These are phyloP conservation scores for Penicillium brevicompactum DNA, from an alignment of 2,329 filamentous ascomycete genomes.

Conservation along the genomic window DNA sequence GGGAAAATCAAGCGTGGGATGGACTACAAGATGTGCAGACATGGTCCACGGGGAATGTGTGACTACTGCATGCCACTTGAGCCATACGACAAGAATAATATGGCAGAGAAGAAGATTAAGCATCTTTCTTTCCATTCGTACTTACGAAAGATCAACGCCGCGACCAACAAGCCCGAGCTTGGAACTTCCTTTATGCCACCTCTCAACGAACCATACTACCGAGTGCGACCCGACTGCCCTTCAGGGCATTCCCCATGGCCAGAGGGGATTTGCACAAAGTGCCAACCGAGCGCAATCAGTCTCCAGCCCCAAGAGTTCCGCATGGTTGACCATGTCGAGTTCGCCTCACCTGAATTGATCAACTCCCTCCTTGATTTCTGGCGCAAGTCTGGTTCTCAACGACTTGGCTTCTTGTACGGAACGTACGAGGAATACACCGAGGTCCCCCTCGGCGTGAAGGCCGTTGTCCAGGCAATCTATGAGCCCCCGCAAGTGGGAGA, in stretches of 20 bases:
- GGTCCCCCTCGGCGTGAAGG: conserved; percentile 91
- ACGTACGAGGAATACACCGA: conserved; percentile 87
- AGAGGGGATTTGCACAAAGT: conserved; percentile 96
- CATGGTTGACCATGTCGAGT: conserved; percentile 98
- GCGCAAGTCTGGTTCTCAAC: conserved; percentile 80
- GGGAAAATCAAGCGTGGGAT: conserved; percentile 81
- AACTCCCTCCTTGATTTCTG: conserved; percentile 91
- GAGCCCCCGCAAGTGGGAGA: conserved; percentile 92
- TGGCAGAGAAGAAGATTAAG: conserved; percentile 97
- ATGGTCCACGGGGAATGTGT: conserved; percentile 97
- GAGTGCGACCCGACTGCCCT: conserved; percentile 85
- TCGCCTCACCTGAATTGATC: conserved; percentile 79
- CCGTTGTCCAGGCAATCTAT: conserved; percentile 94
- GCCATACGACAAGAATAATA: conserved; percentile 85
- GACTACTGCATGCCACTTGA: conserved; percentile 98
- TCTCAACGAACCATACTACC: conserved; percentile 87
- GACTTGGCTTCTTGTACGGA: conserved; percentile 88
- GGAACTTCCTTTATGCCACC: conserved; percentile 96
- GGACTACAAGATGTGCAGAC: conserved; percentile 86
- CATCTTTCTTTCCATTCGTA: conserved; percentile 96
- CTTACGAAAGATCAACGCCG: conserved; percentile 90
- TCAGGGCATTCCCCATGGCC: conserved; percentile 93
- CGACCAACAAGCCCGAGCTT: conserved; percentile 93
- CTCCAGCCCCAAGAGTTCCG: conserved; percentile 91
- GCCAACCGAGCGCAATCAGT: conserved; percentile 94